Evolutionary conservation across 805 yeast genomes (phyloP), one percentile per base, ranked within the genome.

Genomic region (Sungouiozyma ichnusensis): DNA sequence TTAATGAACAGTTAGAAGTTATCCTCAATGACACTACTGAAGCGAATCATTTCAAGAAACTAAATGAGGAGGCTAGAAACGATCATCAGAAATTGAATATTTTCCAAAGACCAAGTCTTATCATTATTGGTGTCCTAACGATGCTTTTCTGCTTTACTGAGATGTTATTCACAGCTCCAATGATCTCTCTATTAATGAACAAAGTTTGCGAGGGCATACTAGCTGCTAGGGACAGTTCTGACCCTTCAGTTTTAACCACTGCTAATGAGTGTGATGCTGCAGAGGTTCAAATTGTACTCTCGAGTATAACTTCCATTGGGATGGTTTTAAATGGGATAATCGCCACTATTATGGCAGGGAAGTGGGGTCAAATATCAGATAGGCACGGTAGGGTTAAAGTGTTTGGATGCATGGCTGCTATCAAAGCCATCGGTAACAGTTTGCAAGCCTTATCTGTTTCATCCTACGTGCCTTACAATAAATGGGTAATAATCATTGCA

Each of bases 291-390:
- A 57, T 53, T 19, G 44, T 54, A 27, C 63, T 72, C 18, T 76
- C 85, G 3, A 58, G 65, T 35, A 60, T 81, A 35, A 74, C 73
- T 42, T 70, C 79, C 39, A 62, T 67, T 43, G 50, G 54, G 16
- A 57, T 65, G 35, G 48, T 78, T 4, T 43, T 68, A 2, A 51
- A 63, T 4, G 78, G 79, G 0, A 43, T 72, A 0, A 54, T 74
- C 2, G 67, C 71, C 20, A 65, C 77, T 18, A 43, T 79, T 1
- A 72, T 77, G n/a, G 62, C 77, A 44, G 81, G 83, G 1, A 77
- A 77, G 48, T 60, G 81, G 43, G 81, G 86, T 2, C 73, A 75
- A 40, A 53, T 75, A 13, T 76, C 84, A 16, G 92, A 83, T 55
- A 60, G 75, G 29, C 64, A 69, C 45, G 92, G 92, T 2, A 65